These are phyloP conservation scores for Spizellomyces punctatus DNA, from an alignment of 192 early-diverging fungal genomes.

Conservation along the genomic window DNA sequence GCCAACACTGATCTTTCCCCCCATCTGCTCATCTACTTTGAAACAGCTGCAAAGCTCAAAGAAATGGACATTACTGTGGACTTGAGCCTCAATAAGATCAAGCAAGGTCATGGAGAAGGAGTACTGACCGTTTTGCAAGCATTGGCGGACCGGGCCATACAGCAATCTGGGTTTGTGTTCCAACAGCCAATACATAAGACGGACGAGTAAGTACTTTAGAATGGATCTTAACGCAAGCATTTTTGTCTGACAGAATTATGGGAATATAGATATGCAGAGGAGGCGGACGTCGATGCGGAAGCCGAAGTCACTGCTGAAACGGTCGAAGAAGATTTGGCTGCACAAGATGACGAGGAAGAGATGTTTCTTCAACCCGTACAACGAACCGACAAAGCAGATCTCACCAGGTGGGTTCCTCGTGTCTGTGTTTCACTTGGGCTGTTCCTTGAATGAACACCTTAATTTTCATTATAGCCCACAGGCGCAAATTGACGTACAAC, in stretches of 20 bases:
- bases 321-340: slow-evolving; percentile 51
- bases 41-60: slow-evolving; percentile 53
- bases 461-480: too few species aligned
- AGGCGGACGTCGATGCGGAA: slow-evolving; percentile 64
- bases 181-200: slow-evolving; percentile 54
- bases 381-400: slow-evolving; percentile 21
- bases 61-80: slow-evolving; percentile 53
- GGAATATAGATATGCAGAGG: slow-evolving; percentile 56
- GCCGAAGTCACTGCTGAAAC: slow-evolving; percentile 63
- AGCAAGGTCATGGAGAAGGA: slow-evolving; percentile 61
- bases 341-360: slow-evolving; percentile 55
- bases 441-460: too few species aligned
- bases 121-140: slow-evolving; percentile 45
- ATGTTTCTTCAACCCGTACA: slow-evolving; percentile 34
- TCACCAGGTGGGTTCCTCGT: neutral
- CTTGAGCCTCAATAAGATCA: slow-evolving; percentile 56
- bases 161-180: slow-evolving; percentile 41
- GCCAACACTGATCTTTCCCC: neutral
- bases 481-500: neutral
- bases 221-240: too few species aligned
- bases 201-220: slow-evolving; percentile 50
- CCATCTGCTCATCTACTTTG: neutral
- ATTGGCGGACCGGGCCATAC: slow-evolving; percentile 51
- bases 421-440: neutral
- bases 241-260: neutral